Evolutionary conservation across 352 stramenopile genomes (phyloP).

Genomic region (Phytophthora lateralis): DNA sequence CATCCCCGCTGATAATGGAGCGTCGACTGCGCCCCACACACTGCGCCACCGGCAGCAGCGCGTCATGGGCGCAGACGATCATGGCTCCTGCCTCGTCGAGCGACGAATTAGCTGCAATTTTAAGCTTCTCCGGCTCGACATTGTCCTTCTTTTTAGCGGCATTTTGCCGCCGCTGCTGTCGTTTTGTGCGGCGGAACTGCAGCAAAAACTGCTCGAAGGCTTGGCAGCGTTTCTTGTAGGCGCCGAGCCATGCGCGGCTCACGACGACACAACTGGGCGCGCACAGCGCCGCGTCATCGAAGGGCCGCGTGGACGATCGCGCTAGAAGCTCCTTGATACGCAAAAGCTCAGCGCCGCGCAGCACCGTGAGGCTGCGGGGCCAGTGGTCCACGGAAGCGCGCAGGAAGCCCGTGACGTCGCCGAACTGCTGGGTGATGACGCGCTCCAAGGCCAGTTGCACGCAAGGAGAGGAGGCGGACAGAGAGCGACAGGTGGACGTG

Average conservation of each 20-base stretch:
- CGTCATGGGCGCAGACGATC: slow-evolving; percentile 72
- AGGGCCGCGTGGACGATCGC: slow-evolving; percentile 20
- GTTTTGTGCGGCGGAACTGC: slow-evolving; percentile 75
- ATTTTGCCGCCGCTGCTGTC: slow-evolving; percentile 63
- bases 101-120: slow-evolving; percentile 31
- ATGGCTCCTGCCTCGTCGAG: slow-evolving; percentile 39
- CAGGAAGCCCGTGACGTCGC: slow-evolving; percentile 57
- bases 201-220: slow-evolving; percentile 73
- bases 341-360: slow-evolving; percentile 71
- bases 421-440: slow-evolving; percentile 61
- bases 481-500: slow-evolving; percentile 43
- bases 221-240: slow-evolving; percentile 76
- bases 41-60: slow-evolving; percentile 53
- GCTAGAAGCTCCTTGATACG: slow-evolving; percentile 64
- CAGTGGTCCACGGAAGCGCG: slow-evolving; percentile 54
- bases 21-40: slow-evolving; percentile 70
- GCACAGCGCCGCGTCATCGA: slow-evolving; percentile 45
- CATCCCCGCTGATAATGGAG: slow-evolving; percentile 50
- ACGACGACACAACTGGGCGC: slow-evolving; percentile 57
- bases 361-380: slow-evolving; percentile 59
- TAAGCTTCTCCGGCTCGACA: slow-evolving; percentile 6
- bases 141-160: slow-evolving; percentile 34
- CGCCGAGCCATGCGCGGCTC: slow-evolving; percentile 75
- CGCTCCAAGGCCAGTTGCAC: slow-evolving; percentile 65
- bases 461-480: slow-evolving; percentile 36